Evolutionary conservation across 2,329 filamentous ascomycete species (phyloP), one percentile per base, ranked within the genome.

Genomic region (Pseudofabraea citricarpa): DNA sequence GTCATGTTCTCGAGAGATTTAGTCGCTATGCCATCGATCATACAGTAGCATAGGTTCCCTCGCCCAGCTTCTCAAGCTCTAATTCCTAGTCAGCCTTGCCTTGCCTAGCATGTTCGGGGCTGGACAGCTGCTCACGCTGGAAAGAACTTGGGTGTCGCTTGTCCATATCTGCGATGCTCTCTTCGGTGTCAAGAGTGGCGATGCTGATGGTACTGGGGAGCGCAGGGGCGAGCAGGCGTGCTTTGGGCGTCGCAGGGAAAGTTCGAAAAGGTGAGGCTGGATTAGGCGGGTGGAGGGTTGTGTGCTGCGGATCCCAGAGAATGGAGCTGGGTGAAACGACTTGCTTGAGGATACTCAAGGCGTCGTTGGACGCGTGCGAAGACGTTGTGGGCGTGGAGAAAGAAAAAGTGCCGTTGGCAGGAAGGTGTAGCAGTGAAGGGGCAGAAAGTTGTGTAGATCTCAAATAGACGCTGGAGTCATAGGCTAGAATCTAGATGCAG

Each of bases 41-140:
- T 74, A 95, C 93, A 24, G 93, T 98, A 24, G 93, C 93, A 79
- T 98, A 98, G 23, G 93, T 98, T 49, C 93, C 93, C 73, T 98
- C 93, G 60, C 93, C 93, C 54, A 98, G 79, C 85, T 91, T 98
- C 70, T 98, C 93, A 65, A 97, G 79, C 81, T 97, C n/a, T n/a
- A n/a, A n/a, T n/a, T n/a, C n/a, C n/a, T n/a, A 31, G 27, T 31
- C 27, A 31, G 27, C 5, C 27, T n/a, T n/a, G n/a, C 27, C 13
- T 15, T 2, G 13, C 27, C 31, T 9, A 12, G 19, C 9, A 22
- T 37, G 5, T 22, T 7, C 10, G 6, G 20, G 6, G n/a, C 33
- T 9, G 15, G 26, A 12, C 6, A 29, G 26, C 4, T 29, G 6
- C 6, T 7, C 8, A 29, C 8, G 8, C 13, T 5, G 8, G 26